Percentiles rank a stretch among this genome's conserved stretches.
Evolutionary conservation across 2,329 filamentous ascomycete species (phyloP).

Genomic region (Pezicula neosporulosa): DNA sequence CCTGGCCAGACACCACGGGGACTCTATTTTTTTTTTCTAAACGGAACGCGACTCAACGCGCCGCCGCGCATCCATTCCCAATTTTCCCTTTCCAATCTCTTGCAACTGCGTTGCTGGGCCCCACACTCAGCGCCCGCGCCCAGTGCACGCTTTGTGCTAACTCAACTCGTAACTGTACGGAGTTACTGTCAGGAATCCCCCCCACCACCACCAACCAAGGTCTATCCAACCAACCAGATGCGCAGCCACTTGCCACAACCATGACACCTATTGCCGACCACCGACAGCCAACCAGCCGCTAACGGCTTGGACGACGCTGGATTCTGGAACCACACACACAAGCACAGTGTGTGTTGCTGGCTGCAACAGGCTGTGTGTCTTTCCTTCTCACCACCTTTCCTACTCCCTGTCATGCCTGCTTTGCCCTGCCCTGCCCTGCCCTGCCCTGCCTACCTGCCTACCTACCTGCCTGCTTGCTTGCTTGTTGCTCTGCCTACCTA

Average conservation of each 20-base stretch:
- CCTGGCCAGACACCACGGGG: neutral
- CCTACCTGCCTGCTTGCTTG: too few relatives aligned
- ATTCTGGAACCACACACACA: neutral
- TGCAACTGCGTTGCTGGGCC: too few relatives aligned
- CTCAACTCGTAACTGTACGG: too few relatives aligned
- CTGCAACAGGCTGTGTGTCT: neutral
- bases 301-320: neutral
- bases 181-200: too few relatives aligned
- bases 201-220: too few relatives aligned
- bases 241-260: neutral
- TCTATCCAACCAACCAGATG: neutral
- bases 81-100: constrained; percentile 2
- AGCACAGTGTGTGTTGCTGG: neutral
- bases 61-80: constrained; percentile 18
- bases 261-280: neutral
- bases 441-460: too few relatives aligned
- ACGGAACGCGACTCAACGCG: constrained; percentile 12
- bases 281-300: neutral
- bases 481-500: too few relatives aligned
- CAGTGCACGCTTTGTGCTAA: too few relatives aligned
- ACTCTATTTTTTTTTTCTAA: constrained; percentile 4
- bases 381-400: too few relatives aligned
- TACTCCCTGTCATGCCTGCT: too few relatives aligned
- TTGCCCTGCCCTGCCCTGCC: too few relatives aligned
- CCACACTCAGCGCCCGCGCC: too few relatives aligned